phyloP scores from a whole-genome alignment of 2,329 filamentous ascomycete species.

The Xylaria arbuscula region DNA sequence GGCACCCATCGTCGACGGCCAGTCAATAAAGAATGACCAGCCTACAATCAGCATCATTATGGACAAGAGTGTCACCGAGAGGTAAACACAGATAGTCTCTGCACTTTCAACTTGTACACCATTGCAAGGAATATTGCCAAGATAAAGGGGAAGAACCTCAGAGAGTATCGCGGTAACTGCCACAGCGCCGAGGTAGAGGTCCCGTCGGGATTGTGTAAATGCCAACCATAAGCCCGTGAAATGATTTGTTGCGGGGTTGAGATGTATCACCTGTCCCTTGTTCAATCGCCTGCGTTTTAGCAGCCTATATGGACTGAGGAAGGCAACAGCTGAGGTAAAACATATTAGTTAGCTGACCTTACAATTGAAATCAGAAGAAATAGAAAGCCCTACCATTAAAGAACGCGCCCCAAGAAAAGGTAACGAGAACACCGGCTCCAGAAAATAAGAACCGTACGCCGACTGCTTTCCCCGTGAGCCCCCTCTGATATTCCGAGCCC shows the following conservation, averaged over 20 bases:
- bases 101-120: constrained; percentile 55
- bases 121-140: constrained; percentile 62
- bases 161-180: constrained; percentile 58
- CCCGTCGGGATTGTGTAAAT: constrained; percentile 47
- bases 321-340: constrained; percentile 55
- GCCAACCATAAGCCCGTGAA: constrained; percentile 58
- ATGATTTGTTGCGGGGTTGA: constrained; percentile 57
- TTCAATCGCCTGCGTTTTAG: constrained; percentile 54
- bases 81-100: constrained; percentile 55
- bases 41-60: constrained; percentile 57
- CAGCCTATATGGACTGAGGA: constrained; percentile 58
- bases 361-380: not conserved
- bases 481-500: constrained; percentile 37
- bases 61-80: constrained; percentile 54
- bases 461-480: constrained; percentile 50
- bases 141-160: constrained; percentile 62
- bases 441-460: constrained; percentile 54
- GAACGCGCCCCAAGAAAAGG: constrained; percentile 52
- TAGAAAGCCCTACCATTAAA: constrained; percentile 48
- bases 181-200: constrained; percentile 56
- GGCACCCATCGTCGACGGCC: constrained; percentile 58
- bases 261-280: constrained; percentile 53
- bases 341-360: constrained; percentile 17
- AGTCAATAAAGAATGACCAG: constrained; percentile 55
- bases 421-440: constrained; percentile 50